These are phyloP conservation scores for Yamagishiella unicocca DNA, from an alignment of 139 green algal species.

Conservation along the genomic window DNA sequence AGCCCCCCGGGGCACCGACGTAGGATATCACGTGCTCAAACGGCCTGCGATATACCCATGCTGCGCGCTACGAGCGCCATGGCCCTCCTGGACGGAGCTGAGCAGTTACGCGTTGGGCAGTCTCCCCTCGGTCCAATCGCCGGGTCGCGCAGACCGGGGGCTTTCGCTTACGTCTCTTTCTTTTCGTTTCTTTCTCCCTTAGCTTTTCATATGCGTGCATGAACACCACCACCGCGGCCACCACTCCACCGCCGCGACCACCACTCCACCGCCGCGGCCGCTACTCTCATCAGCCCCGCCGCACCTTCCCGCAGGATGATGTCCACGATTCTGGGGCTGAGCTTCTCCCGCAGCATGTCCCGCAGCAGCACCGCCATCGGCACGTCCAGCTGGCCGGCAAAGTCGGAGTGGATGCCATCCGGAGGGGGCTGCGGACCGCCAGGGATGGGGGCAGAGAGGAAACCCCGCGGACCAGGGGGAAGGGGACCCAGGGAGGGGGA, in stretches of 20 bases:
- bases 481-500: too few relatives aligned
- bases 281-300: neutral
- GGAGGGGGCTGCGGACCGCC: conserved; percentile 1
- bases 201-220: too few relatives aligned
- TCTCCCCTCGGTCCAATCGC: too few relatives aligned
- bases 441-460: too few relatives aligned
- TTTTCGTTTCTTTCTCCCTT: too few relatives aligned
- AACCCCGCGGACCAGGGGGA: too few relatives aligned
- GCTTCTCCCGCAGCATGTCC: conserved; percentile 24
- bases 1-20: too few relatives aligned
- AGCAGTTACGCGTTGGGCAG: too few relatives aligned
- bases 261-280: too few relatives aligned
- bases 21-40: neutral
- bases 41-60: neutral
- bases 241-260: neutral
- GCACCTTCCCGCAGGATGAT: conserved; percentile 12
- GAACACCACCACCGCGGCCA: neutral
- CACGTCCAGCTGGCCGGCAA: neutral
- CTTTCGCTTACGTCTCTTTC: too few relatives aligned
- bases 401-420: neutral
- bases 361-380: conserved; percentile 8
- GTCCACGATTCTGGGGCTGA: conserved; percentile 25
- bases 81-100: too few relatives aligned
- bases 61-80: neutral
- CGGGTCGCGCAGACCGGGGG: too few relatives aligned